A percentile compares a stretch with the other conserved stretches of the same genome.
These are phyloP conservation scores for Fusarium camptoceras DNA, from an alignment of 2,329 filamentous ascomycete genomes.

Conservation along the genomic window DNA sequence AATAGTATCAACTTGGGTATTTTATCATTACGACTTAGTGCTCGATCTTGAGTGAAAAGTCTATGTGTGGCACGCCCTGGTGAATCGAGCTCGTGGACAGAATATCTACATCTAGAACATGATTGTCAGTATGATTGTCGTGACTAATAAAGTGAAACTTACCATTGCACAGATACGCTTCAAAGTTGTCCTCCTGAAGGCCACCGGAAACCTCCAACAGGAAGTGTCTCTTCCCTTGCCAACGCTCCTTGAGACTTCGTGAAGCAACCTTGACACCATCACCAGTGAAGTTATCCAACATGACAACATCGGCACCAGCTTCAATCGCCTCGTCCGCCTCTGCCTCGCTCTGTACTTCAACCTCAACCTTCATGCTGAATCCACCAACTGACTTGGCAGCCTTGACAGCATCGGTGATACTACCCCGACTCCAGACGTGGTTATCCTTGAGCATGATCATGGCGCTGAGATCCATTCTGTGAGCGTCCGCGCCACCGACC, in stretches of 20 bases:
- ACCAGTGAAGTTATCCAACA: slow-evolving; percentile 95
- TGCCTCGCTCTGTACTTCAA: slow-evolving; percentile 88
- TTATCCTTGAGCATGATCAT: slow-evolving; percentile 99
- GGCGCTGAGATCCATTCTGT: slow-evolving; percentile 88
- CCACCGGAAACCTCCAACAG: slow-evolving; percentile 94
- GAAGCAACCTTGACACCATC: slow-evolving; percentile 82
- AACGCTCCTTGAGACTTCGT: slow-evolving; percentile 79
- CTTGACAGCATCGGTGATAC: slow-evolving; percentile 85
- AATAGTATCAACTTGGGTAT: neutral
- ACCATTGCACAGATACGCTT: slow-evolving; percentile 81
- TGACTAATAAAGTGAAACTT: slow-evolving; percentile 47
- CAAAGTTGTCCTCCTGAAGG: slow-evolving; percentile 85
- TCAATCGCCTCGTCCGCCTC: slow-evolving; percentile 92
- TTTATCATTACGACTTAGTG: slow-evolving; percentile 46
- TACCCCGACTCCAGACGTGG: slow-evolving; percentile 91
- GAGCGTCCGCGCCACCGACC: slow-evolving; percentile 89
- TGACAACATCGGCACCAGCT: slow-evolving; percentile 93
- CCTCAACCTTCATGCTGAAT: slow-evolving; percentile 94
- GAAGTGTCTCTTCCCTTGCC: slow-evolving; percentile 79
- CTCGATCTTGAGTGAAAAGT: slow-evolving; percentile 93
- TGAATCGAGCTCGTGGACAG: slow-evolving; percentile 97
- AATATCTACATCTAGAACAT: slow-evolving; percentile 86
- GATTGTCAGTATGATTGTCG: slow-evolving; percentile 6
- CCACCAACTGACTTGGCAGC: slow-evolving; percentile 87
- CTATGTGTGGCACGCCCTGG: slow-evolving; percentile 91